Evolutionary conservation across 73 alveolate species (phyloP), one percentile per base, ranked within the genome.

Genomic region (Tetrahymena thermophila): DNA sequence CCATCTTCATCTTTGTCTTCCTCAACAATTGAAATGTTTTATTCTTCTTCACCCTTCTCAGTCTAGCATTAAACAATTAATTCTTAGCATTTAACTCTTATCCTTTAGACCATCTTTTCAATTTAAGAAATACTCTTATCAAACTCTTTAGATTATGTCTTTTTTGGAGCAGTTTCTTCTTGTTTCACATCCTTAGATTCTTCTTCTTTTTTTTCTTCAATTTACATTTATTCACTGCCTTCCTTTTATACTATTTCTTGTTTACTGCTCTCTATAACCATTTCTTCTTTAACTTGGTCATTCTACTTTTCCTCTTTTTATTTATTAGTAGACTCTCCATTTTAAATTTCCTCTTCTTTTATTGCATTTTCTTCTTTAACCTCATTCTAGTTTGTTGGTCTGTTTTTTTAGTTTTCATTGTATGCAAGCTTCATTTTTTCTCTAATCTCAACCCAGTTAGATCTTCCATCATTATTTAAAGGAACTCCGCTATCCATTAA

Each of bases 401-500:
- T 85, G 11, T 35, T 43, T 94, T 85, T 94, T 96, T 85, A 35
- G 94, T 93, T 89, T 95, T 96, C 95, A 94, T 96, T 85, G 84
- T 96, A 93, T 28, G 89, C 94, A 93, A 57, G 28, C 6, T 85
- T 95, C 84, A 97, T 84, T 57, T 98, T 98, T 93, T 98, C 99
- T 93, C 98, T 97, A 19, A 98, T 94, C 43, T 96, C 96, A 84
- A 89, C 96, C 98, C 98, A 99, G 96, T 99, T 99, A 85, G 96
- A 97, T 96, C 99, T 98, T 3, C 99, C 99, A 85, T 99, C 99
- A 35, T 96, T 94, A 93, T 97, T 96, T 25, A 98, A 96, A 17
- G 99, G 99, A 13, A 99, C 98, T 58, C 99, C 99, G 94, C 84
- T 96, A 94, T 98, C 98, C 93, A 98, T 95, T 17, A 99, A 96